Evolutionary conservation across 2,329 filamentous ascomycete species (phyloP), one percentile per base, ranked within the genome.

Genomic region (Clathrospora elynae): DNA sequence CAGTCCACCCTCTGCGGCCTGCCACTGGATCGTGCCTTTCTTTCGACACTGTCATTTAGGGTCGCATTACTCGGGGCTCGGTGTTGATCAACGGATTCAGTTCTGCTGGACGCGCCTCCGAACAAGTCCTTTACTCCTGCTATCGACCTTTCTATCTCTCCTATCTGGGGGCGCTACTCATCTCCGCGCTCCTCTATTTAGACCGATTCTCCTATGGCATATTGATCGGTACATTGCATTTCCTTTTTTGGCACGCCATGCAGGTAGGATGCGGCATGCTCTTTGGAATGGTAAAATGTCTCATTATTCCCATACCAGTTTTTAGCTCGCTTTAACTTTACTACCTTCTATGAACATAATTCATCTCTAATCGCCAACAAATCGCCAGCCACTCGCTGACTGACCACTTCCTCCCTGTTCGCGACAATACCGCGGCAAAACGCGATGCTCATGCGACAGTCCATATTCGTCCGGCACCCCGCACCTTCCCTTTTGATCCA

Each of bases 331-430:
- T 46, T 42, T 47, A 52, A 38, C 36, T 52, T 56, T 54, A 52
- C 53, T 46, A 46, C 38, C 55, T 64, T 65, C 53, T 62, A 62
- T 64, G 61, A 55, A 64, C 50, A 64, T 64, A 66, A 60, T 65
- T 62, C 51, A 46, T 46, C 43, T 46, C 43, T 42, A 42, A 37
- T 36, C 28, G 32, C n/a, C 37, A 22, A 2, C 11, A 11, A 10
- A 2, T 29, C 25, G 4, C 8, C 10, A 17, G 10, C 28, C 29
- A 5, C 9, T 14, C 25, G n/a, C 24, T 23, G 13, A 16, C 24
- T 23, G 13, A 29, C 35, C 3, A 5, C 17, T 23, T 23, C 13
- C 16, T 25, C 4, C 14, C 13, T n/a, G 14, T 26, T 17, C 22
- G 23, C 22, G 14, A 11, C 14, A 35, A 11, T 16, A 22, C 11